phyloP scores from a whole-genome alignment of 2,329 filamentous ascomycete species.

The Sporothrix luriei region DNA sequence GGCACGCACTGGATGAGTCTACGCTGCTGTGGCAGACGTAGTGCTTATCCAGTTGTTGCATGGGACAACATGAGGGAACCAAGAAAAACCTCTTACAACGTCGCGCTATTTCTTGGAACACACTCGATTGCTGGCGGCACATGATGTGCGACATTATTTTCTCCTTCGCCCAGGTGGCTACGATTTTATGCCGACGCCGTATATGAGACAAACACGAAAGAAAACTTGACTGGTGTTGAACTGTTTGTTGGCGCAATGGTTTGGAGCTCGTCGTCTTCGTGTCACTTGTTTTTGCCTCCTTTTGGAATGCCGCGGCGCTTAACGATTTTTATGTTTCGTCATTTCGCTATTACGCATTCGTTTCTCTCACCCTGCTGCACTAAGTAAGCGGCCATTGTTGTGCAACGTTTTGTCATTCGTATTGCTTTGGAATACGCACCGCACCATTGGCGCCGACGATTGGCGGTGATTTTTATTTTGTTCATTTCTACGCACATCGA shows the following conservation, averaged over 20 bases:
- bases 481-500: constrained; percentile 6
- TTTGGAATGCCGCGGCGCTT: constrained; percentile 13
- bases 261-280: background rate
- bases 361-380: background rate
- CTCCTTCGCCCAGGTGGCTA: constrained; percentile 10
- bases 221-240: constrained; percentile 6
- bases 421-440: background rate
- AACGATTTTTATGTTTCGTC: background rate
- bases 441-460: background rate
- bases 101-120: background rate
- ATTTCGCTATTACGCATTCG: constrained; percentile 10
- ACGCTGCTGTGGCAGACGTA: background rate
- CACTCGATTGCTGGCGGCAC: background rate
- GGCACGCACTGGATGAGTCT: background rate
- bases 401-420: background rate
- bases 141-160: background rate
- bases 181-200: constrained; percentile 10
- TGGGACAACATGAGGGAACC: background rate
- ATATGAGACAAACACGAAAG: constrained; percentile 2
- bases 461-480: background rate
- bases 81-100: background rate
- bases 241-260: constrained; percentile 3
- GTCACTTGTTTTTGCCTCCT: background rate
- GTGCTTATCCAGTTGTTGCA: background rate
- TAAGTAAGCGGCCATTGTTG: background rate